Percentiles rank a stretch among this genome's conserved stretches.
Evolutionary conservation across 495 filamentous ascomycete genomes (phyloP).

Genomic region (Mycothermus thermophilus): DNA sequence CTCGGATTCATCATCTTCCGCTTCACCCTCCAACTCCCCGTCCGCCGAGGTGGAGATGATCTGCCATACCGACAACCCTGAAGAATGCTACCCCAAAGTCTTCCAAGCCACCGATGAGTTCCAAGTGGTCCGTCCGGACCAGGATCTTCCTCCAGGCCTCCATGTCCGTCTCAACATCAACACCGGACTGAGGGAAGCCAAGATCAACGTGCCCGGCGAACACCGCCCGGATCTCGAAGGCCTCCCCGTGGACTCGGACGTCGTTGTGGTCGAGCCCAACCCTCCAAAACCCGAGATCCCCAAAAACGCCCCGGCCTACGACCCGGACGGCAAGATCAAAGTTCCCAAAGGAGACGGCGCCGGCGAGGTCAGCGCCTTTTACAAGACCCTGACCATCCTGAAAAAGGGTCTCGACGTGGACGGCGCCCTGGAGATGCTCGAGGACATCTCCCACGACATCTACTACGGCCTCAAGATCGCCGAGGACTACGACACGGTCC

Average conservation of each 20-base stretch:
- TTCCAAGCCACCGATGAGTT: constrained; percentile 50
- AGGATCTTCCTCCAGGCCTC: constrained; percentile 47
- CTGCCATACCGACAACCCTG: constrained; percentile 43
- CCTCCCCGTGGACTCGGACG: constrained; percentile 32
- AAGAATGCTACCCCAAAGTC: constrained; percentile 49
- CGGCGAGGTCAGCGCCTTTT: constrained; percentile 21
- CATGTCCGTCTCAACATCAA: constrained; percentile 50
- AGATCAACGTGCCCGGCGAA: constrained; percentile 41
- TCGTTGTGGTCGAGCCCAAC: constrained; percentile 32
- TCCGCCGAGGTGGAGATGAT: constrained; percentile 36
- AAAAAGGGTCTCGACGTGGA: constrained; percentile 26
- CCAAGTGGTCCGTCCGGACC: constrained; percentile 46
- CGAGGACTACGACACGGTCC: constrained; percentile 32
- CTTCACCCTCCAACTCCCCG: constrained; percentile 16
- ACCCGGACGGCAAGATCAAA: constrained; percentile 36
- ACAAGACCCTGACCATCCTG: constrained; percentile 29
- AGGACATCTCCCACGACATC: constrained; percentile 48
- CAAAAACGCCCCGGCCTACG: constrained; percentile 34
- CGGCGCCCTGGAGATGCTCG: constrained; percentile 35
- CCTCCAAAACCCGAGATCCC: constrained; percentile 6
- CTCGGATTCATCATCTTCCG: neutral
- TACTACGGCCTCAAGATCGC: constrained; percentile 55
- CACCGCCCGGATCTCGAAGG: constrained; percentile 28
- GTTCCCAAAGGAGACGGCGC: constrained; percentile 25
- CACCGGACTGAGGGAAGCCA: constrained; percentile 49